Evolutionary conservation across 2,329 filamentous ascomycete species (phyloP).

Genomic region (Ustulina deusta): DNA sequence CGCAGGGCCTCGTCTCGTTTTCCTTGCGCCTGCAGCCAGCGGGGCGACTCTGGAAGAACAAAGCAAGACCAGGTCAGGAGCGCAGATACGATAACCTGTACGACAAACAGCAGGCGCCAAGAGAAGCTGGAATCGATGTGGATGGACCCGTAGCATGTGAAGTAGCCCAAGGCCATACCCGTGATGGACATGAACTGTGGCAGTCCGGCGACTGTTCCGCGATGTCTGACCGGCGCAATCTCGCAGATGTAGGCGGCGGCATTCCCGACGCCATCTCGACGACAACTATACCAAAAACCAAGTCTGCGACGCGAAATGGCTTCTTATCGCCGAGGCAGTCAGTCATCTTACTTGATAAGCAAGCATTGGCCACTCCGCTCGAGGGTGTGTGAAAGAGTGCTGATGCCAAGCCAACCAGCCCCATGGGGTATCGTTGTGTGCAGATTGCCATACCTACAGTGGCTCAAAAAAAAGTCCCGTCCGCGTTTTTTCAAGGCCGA

Average conservation of each 20-base stretch:
- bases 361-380: background rate
- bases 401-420: background rate
- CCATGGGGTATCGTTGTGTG: too few species aligned
- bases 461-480: too few species aligned
- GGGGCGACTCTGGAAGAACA: conserved; percentile 65
- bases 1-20: conserved; percentile 58
- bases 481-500: too few species aligned
- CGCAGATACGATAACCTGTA: conserved; percentile 58
- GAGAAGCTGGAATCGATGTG: conserved; percentile 60
- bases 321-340: background rate
- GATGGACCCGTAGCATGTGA: conserved; percentile 69
- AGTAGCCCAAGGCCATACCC: conserved; percentile 68
- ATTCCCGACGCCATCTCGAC: conserved; percentile 21
- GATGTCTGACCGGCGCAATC: conserved; percentile 63
- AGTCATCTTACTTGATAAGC: background rate
- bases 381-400: too few species aligned
- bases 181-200: conserved; percentile 65
- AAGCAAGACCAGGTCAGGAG: conserved; percentile 56
- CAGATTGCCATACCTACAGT: too few species aligned
- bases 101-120: conserved; percentile 68
- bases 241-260: conserved; percentile 68
- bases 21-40: conserved; percentile 67
- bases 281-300: background rate
- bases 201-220: conserved; percentile 64
- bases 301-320: background rate